A percentile compares a stretch with the other conserved stretches of the same genome.
These are phyloP conservation scores for Termitomyces sp. DNA, from an alignment of 768 basidiomycete species.

Conservation along the genomic window DNA sequence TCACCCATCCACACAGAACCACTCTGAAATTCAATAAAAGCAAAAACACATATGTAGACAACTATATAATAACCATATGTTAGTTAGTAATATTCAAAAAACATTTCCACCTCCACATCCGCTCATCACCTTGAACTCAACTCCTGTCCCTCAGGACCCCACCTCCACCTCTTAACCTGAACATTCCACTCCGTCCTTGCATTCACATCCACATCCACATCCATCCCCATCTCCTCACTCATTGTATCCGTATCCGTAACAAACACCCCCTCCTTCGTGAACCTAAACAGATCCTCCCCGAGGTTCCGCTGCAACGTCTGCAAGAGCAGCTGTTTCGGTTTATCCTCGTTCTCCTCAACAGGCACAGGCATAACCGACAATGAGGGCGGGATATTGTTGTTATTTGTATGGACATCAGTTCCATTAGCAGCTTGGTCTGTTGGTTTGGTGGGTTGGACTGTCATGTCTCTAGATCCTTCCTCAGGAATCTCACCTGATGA, in stretches of 20 bases:
- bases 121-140: background rate
- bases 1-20: too few species aligned
- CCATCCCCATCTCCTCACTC: too few species aligned
- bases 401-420: background rate
- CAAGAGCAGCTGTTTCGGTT: slow-evolving; percentile 21
- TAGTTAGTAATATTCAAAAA: too few species aligned
- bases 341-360: background rate
- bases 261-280: slow-evolving; percentile 33
- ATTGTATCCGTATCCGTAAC: too few species aligned
- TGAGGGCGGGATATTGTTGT: background rate
- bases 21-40: too few species aligned
- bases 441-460: background rate
- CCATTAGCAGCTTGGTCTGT: background rate
- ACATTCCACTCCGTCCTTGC: slow-evolving; percentile 36
- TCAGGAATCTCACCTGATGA: background rate
- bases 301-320: slow-evolving; percentile 36
- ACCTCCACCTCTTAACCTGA: slow-evolving; percentile 39
- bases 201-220: too few species aligned
- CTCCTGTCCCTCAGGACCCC: slow-evolving; percentile 22
- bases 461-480: background rate
- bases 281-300: slow-evolving; percentile 32
- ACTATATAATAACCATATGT: too few species aligned
- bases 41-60: too few species aligned
- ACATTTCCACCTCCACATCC: background rate
- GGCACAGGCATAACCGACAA: too few species aligned